Evolutionary conservation across 176 grass and related monocot species (phyloP).

Genomic region (Zea mays): DNA sequence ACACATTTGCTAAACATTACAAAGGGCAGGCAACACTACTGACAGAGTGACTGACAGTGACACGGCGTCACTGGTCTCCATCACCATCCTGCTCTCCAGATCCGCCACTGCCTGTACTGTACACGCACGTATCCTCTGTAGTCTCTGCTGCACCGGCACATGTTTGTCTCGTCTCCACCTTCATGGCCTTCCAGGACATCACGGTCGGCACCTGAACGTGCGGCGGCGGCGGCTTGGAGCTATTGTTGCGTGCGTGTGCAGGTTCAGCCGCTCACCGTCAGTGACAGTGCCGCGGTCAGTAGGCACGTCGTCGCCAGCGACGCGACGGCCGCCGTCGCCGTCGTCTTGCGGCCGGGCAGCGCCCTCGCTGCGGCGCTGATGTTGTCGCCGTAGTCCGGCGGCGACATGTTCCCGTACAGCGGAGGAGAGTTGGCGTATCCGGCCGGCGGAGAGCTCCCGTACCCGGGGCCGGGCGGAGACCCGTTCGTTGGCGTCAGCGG

Average conservation of each 20-base stretch:
- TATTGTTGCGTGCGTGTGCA: background rate
- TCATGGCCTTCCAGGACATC: too few species aligned
- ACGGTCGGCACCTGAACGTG: too few species aligned
- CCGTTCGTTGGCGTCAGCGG: conserved; percentile 37
- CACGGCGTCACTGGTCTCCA: too few species aligned
- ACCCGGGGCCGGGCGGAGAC: background rate
- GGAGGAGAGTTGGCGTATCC: conserved; percentile 37
- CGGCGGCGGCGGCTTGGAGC: too few species aligned
- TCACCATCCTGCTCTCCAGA: too few species aligned
- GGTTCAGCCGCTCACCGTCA: background rate
- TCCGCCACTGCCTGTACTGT: too few species aligned
- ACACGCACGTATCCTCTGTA: too few species aligned
- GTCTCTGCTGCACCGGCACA: too few species aligned
- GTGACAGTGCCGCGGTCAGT: conserved; percentile 17
- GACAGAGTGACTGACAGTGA: too few species aligned
- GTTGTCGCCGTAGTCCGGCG: conserved; percentile 44
- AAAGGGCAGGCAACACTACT: too few species aligned
- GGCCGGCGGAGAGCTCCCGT: conserved; percentile 34
- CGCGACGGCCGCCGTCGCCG: background rate
- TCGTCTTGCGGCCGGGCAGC: background rate
- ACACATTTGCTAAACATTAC: too few species aligned
- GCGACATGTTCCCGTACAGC: conserved; percentile 46
- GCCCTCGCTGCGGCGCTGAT: conserved; percentile 28
- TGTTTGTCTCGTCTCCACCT: too few species aligned
- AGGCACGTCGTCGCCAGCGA: conserved; percentile 27